A percentile compares a stretch with the other conserved stretches of the same genome.
Conservation (phyloP, 345 rosid genomes). For the Excoecaria cochinchinensis region DNA sequence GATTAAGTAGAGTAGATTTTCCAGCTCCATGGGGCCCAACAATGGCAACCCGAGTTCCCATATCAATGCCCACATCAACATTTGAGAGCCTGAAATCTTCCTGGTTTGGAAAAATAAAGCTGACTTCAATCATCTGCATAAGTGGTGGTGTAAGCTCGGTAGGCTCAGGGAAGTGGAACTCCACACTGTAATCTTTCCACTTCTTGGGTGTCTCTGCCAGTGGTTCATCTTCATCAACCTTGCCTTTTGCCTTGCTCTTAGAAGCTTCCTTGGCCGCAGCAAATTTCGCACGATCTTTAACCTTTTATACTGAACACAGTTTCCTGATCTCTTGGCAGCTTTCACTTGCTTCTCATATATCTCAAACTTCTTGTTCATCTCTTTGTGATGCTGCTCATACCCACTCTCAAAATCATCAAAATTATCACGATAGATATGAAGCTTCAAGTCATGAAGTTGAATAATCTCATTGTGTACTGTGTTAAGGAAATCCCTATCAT, state of each 20-base stretch:
- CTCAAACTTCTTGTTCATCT: constrained; percentile 81
- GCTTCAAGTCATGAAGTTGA: constrained; percentile 87
- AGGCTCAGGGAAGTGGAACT: constrained; percentile 95
- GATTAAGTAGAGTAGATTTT: constrained; percentile 85
- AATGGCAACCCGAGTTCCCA: constrained; percentile 95
- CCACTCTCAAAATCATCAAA: constrained; percentile 82
- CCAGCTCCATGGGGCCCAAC: constrained; percentile 98
- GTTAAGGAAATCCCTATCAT: constrained; percentile 96
- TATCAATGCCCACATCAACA: constrained; percentile 95
- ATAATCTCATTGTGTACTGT: constrained; percentile 83
- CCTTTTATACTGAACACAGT: constrained; percentile 77
- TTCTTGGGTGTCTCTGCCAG: constrained; percentile 68
- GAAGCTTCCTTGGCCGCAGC: constrained; percentile 73
- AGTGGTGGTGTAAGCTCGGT: constrained; percentile 94
- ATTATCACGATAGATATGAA: constrained; percentile 81
- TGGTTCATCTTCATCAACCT: constrained; percentile 70
- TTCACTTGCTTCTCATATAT: constrained; percentile 70
- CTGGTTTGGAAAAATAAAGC: constrained; percentile 84
- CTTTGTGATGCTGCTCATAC: constrained; percentile 88
- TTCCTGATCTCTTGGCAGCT: constrained; percentile 87
- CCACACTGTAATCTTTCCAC: constrained; percentile 93
- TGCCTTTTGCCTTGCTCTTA: constrained; percentile 72
- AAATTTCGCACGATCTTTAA: constrained; percentile 75
- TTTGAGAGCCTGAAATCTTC: constrained; percentile 71
- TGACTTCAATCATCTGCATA: constrained; percentile 82